Conservation (phyloP, 495 filamentous ascomycete genomes). For the Xylaria castorea region DNA sequence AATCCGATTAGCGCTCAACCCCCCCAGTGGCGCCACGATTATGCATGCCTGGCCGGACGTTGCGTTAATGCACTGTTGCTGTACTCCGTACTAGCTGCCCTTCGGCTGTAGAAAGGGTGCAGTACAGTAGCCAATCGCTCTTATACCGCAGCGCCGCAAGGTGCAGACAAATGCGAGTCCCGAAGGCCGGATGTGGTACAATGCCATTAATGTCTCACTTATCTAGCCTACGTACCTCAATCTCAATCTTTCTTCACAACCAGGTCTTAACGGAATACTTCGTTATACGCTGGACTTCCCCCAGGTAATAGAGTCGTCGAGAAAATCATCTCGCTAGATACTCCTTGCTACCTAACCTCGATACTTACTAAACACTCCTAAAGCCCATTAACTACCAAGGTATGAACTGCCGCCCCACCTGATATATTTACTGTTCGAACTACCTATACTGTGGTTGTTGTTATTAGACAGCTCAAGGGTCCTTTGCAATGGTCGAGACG, state of each 20-base stretch:
- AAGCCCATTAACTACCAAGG: background rate
- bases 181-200: background rate
- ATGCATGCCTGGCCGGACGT: background rate
- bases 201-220: background rate
- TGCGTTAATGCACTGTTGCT: background rate
- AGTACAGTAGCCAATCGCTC: background rate
- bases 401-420: background rate
- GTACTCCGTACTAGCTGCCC: too few species aligned
- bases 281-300: too few species aligned
- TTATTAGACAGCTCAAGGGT: too few species aligned
- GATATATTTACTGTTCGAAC: background rate
- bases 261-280: too few species aligned
- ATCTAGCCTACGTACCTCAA: too few species aligned
- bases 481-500: background rate
- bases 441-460: too few species aligned
- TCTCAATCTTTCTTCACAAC: too few species aligned
- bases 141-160: background rate
- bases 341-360: too few species aligned
- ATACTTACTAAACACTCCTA: too few species aligned
- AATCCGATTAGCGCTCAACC: slow-evolving; percentile 16
- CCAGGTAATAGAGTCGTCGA: too few species aligned
- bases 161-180: background rate
- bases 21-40: background rate
- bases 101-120: background rate
- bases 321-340: too few species aligned